Percentiles rank a stretch among this genome's conserved stretches.
Evolutionary conservation across 2,329 filamentous ascomycete species (phyloP).

Genomic region (Ploettnerulaceae sp.): DNA sequence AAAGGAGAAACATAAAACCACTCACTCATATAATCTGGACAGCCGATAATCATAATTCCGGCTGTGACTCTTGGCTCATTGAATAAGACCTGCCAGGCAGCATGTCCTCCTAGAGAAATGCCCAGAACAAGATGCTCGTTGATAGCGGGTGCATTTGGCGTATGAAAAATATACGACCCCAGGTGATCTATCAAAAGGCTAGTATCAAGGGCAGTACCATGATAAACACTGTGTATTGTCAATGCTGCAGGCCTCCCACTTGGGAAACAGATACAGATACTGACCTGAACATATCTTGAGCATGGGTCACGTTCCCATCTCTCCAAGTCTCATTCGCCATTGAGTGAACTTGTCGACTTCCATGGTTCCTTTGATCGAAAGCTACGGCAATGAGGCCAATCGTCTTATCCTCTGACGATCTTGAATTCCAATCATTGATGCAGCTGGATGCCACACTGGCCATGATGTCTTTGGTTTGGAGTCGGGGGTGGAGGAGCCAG

Average conservation of each 20-base stretch:
- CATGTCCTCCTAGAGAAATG: constrained; percentile 81
- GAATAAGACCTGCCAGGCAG: constrained; percentile 78
- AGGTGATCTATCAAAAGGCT: constrained; percentile 71
- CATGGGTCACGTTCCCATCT: constrained; percentile 69
- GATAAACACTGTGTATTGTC: not conserved
- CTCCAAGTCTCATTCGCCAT: constrained; percentile 72
- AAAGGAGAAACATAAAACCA: constrained; percentile 17
- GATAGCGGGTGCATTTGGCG: constrained; percentile 39
- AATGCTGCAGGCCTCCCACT: not conserved
- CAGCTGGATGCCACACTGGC: constrained; percentile 63
- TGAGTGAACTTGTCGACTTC: constrained; percentile 61
- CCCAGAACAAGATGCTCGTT: constrained; percentile 72
- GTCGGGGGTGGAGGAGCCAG: constrained; percentile 86
- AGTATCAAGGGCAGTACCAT: constrained; percentile 70
- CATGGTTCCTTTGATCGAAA: constrained; percentile 94
- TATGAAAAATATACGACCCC: constrained; percentile 66
- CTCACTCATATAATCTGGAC: constrained; percentile 75
- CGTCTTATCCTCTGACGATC: constrained; percentile 31
- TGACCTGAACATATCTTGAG: constrained; percentile 76
- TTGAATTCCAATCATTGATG: constrained; percentile 62
- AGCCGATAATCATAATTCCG: constrained; percentile 78
- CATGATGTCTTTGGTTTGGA: constrained; percentile 69
- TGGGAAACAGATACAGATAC: not conserved
- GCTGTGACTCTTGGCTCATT: constrained; percentile 74
- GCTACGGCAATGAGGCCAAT: constrained; percentile 68